Conservation (phyloP, 2,329 filamentous ascomycete species). For the Diaporthe aspalathi region DNA sequence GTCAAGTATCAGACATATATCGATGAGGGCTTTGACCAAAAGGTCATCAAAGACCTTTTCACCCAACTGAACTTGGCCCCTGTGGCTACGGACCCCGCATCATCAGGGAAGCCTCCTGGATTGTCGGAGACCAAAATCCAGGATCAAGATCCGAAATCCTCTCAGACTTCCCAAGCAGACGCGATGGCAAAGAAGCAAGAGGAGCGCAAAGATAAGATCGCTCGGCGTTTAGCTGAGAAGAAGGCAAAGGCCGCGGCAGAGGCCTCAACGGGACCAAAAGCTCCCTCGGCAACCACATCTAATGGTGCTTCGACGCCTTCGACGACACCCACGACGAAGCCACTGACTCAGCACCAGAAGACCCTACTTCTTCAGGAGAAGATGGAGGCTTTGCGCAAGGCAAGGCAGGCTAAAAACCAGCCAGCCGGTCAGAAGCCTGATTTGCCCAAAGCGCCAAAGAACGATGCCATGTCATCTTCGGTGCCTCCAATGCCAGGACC, state of each 20-base stretch:
- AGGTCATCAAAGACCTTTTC: conserved; percentile 73
- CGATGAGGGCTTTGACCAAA: conserved; percentile 76
- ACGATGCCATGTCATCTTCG: background rate
- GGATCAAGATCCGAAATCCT: conserved; percentile 3
- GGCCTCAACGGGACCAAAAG: conserved; percentile 38
- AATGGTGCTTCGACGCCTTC: conserved; percentile 22
- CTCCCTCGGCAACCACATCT: conserved; percentile 18
- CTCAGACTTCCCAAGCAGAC: conserved; percentile 24
- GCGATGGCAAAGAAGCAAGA: conserved; percentile 57
- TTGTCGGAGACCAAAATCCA: conserved; percentile 3
- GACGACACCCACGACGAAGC: conserved; percentile 40
- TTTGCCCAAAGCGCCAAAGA: conserved; percentile 27
- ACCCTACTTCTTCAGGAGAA: conserved; percentile 80
- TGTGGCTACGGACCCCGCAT: conserved; percentile 38
- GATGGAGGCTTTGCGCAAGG: conserved; percentile 76
- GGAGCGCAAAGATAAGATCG: conserved; percentile 81
- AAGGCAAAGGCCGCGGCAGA: conserved; percentile 61
- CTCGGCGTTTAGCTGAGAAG: conserved; percentile 79
- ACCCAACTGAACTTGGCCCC: conserved; percentile 72
- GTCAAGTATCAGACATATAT: conserved; percentile 80
- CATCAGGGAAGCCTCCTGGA: conserved; percentile 6
- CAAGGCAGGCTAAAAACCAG: conserved; percentile 58
- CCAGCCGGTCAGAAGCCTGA: conserved; percentile 47
- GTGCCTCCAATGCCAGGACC: conserved; percentile 7
- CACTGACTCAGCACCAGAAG: conserved; percentile 73